Percentiles rank a stretch among this genome's conserved stretches.
phyloP scores from a whole-genome alignment of 2,329 filamentous ascomycete species.

The Sporothrix luriei region DNA sequence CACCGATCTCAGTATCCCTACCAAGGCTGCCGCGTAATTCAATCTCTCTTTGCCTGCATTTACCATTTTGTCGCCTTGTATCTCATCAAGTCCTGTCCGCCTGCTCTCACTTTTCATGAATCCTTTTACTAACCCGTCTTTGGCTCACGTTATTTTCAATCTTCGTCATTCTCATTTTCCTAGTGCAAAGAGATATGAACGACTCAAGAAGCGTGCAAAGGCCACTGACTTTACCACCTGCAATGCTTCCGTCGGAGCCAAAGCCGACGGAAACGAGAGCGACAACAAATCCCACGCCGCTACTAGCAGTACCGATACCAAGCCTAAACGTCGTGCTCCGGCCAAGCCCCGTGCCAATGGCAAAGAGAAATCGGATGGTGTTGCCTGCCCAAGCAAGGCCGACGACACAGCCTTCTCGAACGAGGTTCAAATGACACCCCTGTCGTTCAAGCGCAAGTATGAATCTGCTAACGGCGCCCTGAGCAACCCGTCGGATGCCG shows the following conservation, averaged over 20 bases:
- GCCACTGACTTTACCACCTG: neutral
- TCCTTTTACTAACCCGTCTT: constrained; percentile 6
- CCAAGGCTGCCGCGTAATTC: constrained; percentile 69
- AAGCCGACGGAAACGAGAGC: neutral
- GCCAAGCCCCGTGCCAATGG: constrained; percentile 7
- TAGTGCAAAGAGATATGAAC: constrained; percentile 69
- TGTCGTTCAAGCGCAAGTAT: constrained; percentile 40
- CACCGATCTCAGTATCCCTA: constrained; percentile 62
- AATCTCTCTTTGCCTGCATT: constrained; percentile 14
- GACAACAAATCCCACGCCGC: neutral
- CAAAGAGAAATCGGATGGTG: neutral
- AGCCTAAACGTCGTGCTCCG: constrained; percentile 14
- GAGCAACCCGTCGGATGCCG: neutral
- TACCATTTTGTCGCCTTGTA: neutral
- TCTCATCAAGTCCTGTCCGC: neutral
- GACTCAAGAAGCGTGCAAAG: constrained; percentile 48
- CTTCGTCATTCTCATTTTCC: neutral
- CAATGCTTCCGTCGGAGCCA: neutral
- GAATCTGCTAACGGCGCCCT: constrained; percentile 27
- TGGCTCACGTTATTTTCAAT: neutral
- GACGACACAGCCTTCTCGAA: neutral
- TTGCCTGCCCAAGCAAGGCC: neutral
- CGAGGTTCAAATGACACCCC: constrained; percentile 18
- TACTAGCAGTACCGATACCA: neutral
- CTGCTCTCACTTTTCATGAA: constrained; percentile 1